Evolutionary conservation across 179 eudicot species (phyloP).

Genomic region (Spinacia oleracea): DNA sequence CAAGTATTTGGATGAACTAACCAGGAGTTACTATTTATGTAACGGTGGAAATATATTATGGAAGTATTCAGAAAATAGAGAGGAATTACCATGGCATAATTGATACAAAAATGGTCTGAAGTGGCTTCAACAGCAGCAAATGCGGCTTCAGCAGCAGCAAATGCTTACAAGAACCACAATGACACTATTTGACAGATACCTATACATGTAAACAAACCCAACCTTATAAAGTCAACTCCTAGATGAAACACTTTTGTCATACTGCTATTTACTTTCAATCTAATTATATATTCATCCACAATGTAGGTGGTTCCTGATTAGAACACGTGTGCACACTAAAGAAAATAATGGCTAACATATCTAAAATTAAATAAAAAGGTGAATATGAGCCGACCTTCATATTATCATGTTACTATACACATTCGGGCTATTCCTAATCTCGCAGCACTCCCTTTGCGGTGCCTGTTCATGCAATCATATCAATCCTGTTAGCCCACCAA

Average conservation of each 20-base stretch:
- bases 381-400: slow-evolving; percentile 33
- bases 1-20: slow-evolving; percentile 18
- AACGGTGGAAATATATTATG: neutral
- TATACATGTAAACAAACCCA: no score
- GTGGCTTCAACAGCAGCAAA: slow-evolving; percentile 93
- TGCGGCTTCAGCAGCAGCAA: no score
- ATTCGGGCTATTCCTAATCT: slow-evolving; percentile 40
- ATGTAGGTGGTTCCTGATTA: neutral
- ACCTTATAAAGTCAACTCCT: no score
- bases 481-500: neutral
- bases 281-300: neutral
- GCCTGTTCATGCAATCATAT: slow-evolving; percentile 43
- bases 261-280: no score
- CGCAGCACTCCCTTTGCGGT: slow-evolving; percentile 66
- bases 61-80: neutral
- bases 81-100: slow-evolving; percentile 53
- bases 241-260: no score
- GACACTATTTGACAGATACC: slow-evolving; percentile 58
- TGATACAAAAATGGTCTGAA: slow-evolving; percentile 84
- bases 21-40: neutral
- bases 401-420: slow-evolving; percentile 38
- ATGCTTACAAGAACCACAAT: slow-evolving; percentile 99
- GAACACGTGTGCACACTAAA: neutral
- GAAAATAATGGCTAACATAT: neutral
- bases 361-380: no score